Percentiles rank a stretch among this genome's conserved stretches.
Evolutionary conservation across 108 stramenopile genomes (phyloP).

Genomic region (Pseudonitzschia multiseries): DNA sequence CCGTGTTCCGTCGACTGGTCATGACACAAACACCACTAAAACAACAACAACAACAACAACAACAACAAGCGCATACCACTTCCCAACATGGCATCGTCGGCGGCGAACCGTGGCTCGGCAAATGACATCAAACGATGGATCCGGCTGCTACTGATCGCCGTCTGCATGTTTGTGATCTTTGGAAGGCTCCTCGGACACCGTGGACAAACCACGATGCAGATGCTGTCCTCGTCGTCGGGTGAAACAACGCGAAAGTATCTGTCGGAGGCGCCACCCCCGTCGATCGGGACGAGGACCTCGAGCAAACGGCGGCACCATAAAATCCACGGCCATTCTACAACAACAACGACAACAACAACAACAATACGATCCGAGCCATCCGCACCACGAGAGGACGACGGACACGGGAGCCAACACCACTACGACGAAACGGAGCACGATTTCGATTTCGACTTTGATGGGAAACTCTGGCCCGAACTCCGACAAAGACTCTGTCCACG

Average conservation of each 20-base stretch:
- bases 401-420: background rate
- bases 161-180: background rate
- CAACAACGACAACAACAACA: background rate
- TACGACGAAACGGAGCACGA: background rate
- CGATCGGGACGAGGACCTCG: too few relatives aligned
- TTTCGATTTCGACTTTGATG: background rate
- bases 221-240: background rate
- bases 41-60: too few relatives aligned
- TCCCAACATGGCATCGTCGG: too few relatives aligned
- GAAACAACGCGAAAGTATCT: background rate
- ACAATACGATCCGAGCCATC: too few relatives aligned
- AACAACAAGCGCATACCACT: too few relatives aligned
- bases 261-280: background rate
- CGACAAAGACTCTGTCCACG: slow-evolving; percentile 15
- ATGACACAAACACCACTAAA: too few relatives aligned
- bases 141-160: background rate
- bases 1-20: too few relatives aligned
- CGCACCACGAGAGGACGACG: too few relatives aligned
- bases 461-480: slow-evolving; percentile 12
- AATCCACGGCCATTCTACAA: background rate
- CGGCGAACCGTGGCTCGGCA: background rate
- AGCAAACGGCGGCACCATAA: too few relatives aligned
- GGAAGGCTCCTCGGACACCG: background rate
- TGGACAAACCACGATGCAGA: background rate
- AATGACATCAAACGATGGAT: background rate